A percentile compares a stretch with the other conserved stretches of the same genome.
Conservation (phyloP, 2,329 filamentous ascomycete genomes). For the Arthrobotrys iridis region DNA sequence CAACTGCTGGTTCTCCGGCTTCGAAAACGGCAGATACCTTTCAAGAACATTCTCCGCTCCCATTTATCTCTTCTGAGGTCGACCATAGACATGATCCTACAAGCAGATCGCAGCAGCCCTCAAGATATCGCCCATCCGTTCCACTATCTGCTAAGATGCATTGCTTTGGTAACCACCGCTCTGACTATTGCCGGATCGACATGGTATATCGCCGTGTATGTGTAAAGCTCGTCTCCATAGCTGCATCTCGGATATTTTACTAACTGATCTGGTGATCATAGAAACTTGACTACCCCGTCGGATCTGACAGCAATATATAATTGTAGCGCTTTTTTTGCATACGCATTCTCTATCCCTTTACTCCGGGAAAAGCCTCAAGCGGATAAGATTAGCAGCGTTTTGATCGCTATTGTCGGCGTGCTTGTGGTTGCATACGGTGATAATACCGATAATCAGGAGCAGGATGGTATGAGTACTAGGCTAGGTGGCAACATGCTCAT, state of each 20-base stretch:
- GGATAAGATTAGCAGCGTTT: constrained; percentile 86
- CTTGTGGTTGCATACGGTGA: constrained; percentile 96
- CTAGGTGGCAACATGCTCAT: constrained; percentile 91
- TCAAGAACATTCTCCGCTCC: constrained; percentile 84
- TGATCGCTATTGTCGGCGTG: constrained; percentile 86
- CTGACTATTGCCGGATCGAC: constrained; percentile 89
- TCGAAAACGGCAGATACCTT: constrained; percentile 80
- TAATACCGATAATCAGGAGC: constrained; percentile 62
- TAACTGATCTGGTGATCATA: constrained; percentile 1
- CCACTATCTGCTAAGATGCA: constrained; percentile 81
- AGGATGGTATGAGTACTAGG: constrained; percentile 69
- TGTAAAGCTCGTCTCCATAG: background rate
- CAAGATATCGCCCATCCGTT: constrained; percentile 66
- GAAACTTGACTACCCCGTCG: constrained; percentile 84
- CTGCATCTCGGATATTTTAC: background rate
- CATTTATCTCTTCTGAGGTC: constrained; percentile 72
- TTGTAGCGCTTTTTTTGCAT: constrained; percentile 98
- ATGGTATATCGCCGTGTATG: constrained; percentile 88
- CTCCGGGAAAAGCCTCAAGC: constrained; percentile 83
- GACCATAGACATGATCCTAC: constrained; percentile 83
- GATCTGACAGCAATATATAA: constrained; percentile 99
- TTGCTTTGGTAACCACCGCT: constrained; percentile 81
- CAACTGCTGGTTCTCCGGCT: constrained; percentile 83
- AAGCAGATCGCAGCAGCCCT: constrained; percentile 61
- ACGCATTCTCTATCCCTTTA: constrained; percentile 92